A percentile compares a stretch with the other conserved stretches of the same genome.
phyloP scores from a whole-genome alignment of 2,329 filamentous ascomycete species.

The Monosporascus ibericus region DNA sequence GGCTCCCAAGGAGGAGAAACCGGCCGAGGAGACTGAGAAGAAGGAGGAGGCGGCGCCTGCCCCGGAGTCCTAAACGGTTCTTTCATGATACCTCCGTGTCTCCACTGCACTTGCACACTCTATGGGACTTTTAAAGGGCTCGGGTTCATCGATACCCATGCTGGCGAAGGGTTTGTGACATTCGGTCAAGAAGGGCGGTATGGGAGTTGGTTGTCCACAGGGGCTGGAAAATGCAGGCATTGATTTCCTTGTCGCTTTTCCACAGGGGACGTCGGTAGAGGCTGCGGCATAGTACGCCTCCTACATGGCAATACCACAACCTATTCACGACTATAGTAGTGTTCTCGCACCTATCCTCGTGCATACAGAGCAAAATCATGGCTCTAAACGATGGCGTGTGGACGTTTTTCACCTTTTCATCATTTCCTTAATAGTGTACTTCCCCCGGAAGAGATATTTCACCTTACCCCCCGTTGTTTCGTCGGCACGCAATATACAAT shows the following conservation, averaged over 20 bases:
- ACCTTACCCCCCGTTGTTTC: slow-evolving; percentile 20
- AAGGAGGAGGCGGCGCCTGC: slow-evolving; percentile 47
- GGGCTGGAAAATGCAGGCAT: slow-evolving; percentile 26
- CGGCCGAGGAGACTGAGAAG: slow-evolving; percentile 45
- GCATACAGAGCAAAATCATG: slow-evolving; percentile 19
- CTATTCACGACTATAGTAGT: slow-evolving; percentile 19
- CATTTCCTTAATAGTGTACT: slow-evolving; percentile 22
- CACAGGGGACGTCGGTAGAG: slow-evolving; percentile 20
- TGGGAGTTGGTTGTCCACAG: slow-evolving; percentile 25
- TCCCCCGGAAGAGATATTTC: slow-evolving; percentile 18
- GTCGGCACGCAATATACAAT: slow-evolving; percentile 15
- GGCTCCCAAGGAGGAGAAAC: slow-evolving; percentile 51
- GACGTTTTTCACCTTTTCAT: slow-evolving; percentile 19
- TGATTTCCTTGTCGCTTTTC: slow-evolving; percentile 20
- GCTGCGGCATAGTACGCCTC: slow-evolving; percentile 19
- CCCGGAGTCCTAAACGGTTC: slow-evolving; percentile 44
- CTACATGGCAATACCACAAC: slow-evolving; percentile 21
- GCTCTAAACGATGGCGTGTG: slow-evolving; percentile 19
- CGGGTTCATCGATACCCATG: slow-evolving; percentile 23
- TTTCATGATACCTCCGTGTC: slow-evolving; percentile 29
- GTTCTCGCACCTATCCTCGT: slow-evolving; percentile 15
- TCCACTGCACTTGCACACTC: slow-evolving; percentile 28
- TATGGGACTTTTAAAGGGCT: slow-evolving; percentile 15
- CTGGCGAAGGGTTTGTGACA: slow-evolving; percentile 25
- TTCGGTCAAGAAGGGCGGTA: slow-evolving; percentile 22